Evolutionary conservation across 1,139 yeast species (phyloP).

Genomic region (Yamadazyma kanchanaburiensis): DNA sequence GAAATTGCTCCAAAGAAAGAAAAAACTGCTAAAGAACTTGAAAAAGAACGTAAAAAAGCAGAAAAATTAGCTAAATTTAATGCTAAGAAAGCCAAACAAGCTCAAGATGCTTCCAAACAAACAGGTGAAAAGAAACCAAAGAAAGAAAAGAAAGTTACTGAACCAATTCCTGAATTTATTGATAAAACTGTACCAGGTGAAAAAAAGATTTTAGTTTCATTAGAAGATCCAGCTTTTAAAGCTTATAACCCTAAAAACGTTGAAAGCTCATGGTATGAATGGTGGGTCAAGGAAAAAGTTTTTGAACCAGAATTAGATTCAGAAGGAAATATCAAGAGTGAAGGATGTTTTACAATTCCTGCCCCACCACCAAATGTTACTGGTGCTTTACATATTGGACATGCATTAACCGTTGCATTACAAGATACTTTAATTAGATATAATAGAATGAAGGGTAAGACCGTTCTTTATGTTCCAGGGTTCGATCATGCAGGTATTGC

Average conservation of each 20-base stretch:
- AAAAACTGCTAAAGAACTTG: slow-evolving; percentile 75
- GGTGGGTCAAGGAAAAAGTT: slow-evolving; percentile 92
- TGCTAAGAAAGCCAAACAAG: slow-evolving; percentile 87
- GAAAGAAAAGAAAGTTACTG: slow-evolving; percentile 67
- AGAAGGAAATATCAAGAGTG: slow-evolving; percentile 74
- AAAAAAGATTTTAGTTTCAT: slow-evolving; percentile 77
- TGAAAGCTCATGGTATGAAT: slow-evolving; percentile 95
- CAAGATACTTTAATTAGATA: slow-evolving; percentile 92
- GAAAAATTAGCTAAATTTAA: slow-evolving; percentile 93
- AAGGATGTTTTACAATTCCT: slow-evolving; percentile 85
- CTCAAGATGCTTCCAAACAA: slow-evolving; percentile 31
- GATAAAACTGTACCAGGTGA: slow-evolving; percentile 87
- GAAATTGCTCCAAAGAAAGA: slow-evolving; percentile 24
- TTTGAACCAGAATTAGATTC: slow-evolving; percentile 82
- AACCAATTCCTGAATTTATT: slow-evolving; percentile 74
- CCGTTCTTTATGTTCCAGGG: slow-evolving; percentile 91
- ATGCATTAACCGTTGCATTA: slow-evolving; percentile 91
- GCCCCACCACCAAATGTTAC: slow-evolving; percentile 99
- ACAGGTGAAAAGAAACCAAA: slow-evolving; percentile 59
- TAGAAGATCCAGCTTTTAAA: slow-evolving; percentile 91
- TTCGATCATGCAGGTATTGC: slow-evolving; percentile 99
- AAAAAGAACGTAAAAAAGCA: slow-evolving; percentile 94
- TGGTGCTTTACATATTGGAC: slow-evolving; percentile 98
- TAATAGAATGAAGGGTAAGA: slow-evolving; percentile 96
- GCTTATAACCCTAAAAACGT: slow-evolving; percentile 92